Conservation (phyloP, 108 stramenopile species). For the Fragilaria radians region DNA sequence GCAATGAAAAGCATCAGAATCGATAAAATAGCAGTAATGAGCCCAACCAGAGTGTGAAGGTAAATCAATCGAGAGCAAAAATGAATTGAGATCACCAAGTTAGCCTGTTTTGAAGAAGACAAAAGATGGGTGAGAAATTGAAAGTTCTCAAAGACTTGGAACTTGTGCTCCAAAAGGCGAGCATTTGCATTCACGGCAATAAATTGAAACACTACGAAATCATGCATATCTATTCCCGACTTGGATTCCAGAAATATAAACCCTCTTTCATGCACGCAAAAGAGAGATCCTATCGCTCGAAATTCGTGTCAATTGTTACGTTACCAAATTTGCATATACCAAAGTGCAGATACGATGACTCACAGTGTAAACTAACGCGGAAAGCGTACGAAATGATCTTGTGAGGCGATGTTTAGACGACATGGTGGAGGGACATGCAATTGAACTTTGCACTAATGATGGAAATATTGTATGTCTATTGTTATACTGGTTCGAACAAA, state of each 20-base stretch:
- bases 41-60: slow-evolving; percentile 39
- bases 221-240: neutral
- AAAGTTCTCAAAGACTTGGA: too few species aligned
- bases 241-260: neutral
- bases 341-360: slow-evolving; percentile 16
- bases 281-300: neutral
- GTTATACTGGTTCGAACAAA: too few species aligned
- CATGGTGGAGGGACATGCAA: slow-evolving; percentile 31
- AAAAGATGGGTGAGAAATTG: neutral
- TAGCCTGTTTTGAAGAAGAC: slow-evolving; percentile 21
- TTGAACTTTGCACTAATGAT: too few species aligned
- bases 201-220: neutral
- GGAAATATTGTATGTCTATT: too few species aligned
- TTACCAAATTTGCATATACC: neutral
- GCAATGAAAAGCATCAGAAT: slow-evolving; percentile 51
- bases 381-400: slow-evolving; percentile 54
- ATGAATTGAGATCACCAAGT: slow-evolving; percentile 33
- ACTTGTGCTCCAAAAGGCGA: too few species aligned
- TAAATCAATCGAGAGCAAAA: slow-evolving; percentile 26
- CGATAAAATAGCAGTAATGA: slow-evolving; percentile 21
- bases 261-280: neutral
- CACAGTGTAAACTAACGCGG: slow-evolving; percentile 48
- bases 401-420: slow-evolving; percentile 60
- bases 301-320: neutral
- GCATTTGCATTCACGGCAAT: neutral